Evolutionary conservation across 2,329 filamentous ascomycete species (phyloP), one percentile per base, ranked within the genome.

Genomic region (Aspergillus amoenus): DNA sequence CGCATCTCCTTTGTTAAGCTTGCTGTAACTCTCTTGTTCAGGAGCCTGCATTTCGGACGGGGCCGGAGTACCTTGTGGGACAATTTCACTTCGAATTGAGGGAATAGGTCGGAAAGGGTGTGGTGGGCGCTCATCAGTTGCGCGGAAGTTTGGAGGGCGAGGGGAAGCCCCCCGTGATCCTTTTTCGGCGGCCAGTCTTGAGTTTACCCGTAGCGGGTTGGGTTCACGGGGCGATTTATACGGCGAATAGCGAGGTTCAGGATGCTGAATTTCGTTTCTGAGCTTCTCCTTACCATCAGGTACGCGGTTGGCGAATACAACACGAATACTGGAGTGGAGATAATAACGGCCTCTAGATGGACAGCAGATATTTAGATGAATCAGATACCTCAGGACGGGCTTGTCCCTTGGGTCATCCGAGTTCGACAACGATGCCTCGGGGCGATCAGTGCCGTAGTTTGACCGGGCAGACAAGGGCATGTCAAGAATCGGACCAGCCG

Each of bases 241-340:
- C 1, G 87, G 81, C 55, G 87, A 90, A 70, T 91, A 99, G 18
- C 87, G 85, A 18, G 94, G 94, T 65, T 97, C 92, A 0, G 93
- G 93, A 58, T 90, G 82, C 39, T 94, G 92, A 5, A 93, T 88
- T 71, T 99, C 94, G 68, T 95, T 97, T 32, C 88, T 84, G 40
- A 99, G 81, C 69, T 88, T 93, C 74, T 97, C 93, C 70, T 97
- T 96, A 41, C 91, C 93, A 66, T 97, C 94, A 0, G 94, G 93
- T 0, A 97, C 93, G 24, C 94, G 86, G 70, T 97, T 97, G 53
- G 94, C 94, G 71, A 99, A 99, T 3, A 99, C 93, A 37, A 97
- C 91, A 13, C 94, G 87, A 57, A 97, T 89, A 66, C 86, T 91
- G 67, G 94, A 95, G 78, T 97, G 94, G 5, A 99, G 80, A 67